Base-by-base conservation (phyloP, 495 filamentous ascomycete species). In the Pseudoneurospora amorphoporcata region DNA sequence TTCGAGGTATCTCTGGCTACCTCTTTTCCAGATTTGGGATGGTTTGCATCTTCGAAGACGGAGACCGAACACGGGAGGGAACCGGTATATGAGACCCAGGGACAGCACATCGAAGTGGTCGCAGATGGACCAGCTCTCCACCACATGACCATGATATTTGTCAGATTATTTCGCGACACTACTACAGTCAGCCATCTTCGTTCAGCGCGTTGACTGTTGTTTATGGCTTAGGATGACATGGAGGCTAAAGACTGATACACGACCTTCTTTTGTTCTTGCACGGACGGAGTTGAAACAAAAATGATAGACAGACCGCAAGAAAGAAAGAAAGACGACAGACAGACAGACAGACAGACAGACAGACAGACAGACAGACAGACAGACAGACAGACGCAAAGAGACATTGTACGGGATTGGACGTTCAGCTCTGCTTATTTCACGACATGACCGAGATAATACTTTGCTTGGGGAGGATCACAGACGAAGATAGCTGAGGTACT, bases 71-170 rank as follows among this genome's bases (percentile, higher is more conserved):
- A 58, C 9, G 47, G 10, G 19, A 14, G 0, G 4, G 19, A 58
- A 14, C 10, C 10, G 19, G 8, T 10, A 58, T 14, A 58, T 23
- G 47, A 58, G 19, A 58, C 29, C 47, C 5, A 23, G 47, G 45
- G 4, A 32, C 47, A 58, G 6, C 23, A 70, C 29, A 17, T 16
- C 8, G 3, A 53, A 35, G 29, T 35, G 53, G 29, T 17, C 8
- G 14, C 53, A 65, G 29, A 12, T 16, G 53, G 53, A 37, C 53
- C 53, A 37, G 14, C 17, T 65, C 12, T 35, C 14, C 32, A 73
- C 65, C 40, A 77, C 68, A 77, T 78, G 77, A 61, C 68, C 70
- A 79, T 75, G 78, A 73, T 74, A 76, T 72, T 77, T 77, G 78
- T 78, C 75, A 72, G 68, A 77, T 39, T 70, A 72, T 23, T 45